These are phyloP conservation scores for Tulasnella sp. DNA, from an alignment of 768 basidiomycete species.

Conservation along the genomic window DNA sequence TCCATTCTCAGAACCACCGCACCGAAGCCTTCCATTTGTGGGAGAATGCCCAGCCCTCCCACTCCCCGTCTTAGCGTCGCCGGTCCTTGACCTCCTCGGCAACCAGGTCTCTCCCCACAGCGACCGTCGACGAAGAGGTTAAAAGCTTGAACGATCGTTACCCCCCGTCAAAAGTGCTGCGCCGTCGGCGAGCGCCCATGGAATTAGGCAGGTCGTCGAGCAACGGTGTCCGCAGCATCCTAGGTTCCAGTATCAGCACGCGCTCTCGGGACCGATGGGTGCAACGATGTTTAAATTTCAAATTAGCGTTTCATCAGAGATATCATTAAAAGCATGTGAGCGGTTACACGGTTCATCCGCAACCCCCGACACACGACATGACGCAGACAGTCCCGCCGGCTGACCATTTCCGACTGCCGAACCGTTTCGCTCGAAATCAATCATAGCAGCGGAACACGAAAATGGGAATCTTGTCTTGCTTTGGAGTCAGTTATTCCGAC, in stretches of 20 bases:
- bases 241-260: not conserved
- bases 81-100: not conserved
- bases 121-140: slow-evolving; percentile 7
- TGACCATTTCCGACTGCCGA: not conserved
- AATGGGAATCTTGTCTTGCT: slow-evolving; percentile 4
- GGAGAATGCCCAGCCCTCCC: not conserved
- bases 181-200: not conserved
- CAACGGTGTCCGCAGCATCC: slow-evolving; percentile 6
- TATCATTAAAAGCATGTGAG: not conserved
- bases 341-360: not conserved
- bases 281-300: not conserved
- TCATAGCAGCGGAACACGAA: not conserved
- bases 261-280: not conserved
- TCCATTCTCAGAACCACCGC: not conserved
- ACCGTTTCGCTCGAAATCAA: not conserved
- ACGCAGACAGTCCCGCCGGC: not conserved
- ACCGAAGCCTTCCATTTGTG: slow-evolving; percentile 16
- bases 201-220: not conserved
- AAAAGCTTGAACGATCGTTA: not conserved
- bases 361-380: not conserved
- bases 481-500: not conserved
- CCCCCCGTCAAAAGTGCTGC: not conserved
- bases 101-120: not conserved
- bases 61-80: not conserved
- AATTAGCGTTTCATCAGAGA: not conserved